Evolutionary conservation across 2,329 filamentous ascomycete genomes (phyloP).

Genomic region (Colletotrichum lini): DNA sequence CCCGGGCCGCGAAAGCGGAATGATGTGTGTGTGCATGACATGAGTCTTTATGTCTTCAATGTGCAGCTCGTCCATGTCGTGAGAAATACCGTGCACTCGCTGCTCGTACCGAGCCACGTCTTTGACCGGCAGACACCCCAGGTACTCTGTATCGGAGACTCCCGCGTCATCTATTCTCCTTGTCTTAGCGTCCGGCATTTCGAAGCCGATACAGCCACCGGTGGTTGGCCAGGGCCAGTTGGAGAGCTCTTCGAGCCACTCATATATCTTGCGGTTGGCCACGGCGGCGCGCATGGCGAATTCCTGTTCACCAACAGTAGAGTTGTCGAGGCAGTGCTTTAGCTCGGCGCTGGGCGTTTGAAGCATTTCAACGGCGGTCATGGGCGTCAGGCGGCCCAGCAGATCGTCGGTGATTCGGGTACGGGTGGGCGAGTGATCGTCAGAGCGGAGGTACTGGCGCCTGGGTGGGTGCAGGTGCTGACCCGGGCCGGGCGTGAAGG

Average conservation of each 20-base stretch:
- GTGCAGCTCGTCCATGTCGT: constrained; percentile 78
- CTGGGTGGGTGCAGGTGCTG: constrained; percentile 54
- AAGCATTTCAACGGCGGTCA: constrained; percentile 73
- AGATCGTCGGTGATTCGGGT: constrained; percentile 69
- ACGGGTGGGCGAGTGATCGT: constrained; percentile 62
- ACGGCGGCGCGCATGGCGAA: constrained; percentile 80
- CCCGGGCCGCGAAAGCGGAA: constrained; percentile 68
- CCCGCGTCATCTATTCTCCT: constrained; percentile 54
- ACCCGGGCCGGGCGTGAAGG: constrained; percentile 51
- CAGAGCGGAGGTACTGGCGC: constrained; percentile 56
- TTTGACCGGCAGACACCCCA: constrained; percentile 78
- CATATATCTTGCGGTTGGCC: constrained; percentile 78
- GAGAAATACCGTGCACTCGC: constrained; percentile 81
- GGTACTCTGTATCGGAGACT: constrained; percentile 61
- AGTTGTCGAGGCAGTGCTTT: constrained; percentile 72
- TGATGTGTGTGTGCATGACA: constrained; percentile 85
- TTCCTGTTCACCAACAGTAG: constrained; percentile 76
- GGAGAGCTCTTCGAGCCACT: constrained; percentile 79
- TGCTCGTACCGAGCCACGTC: constrained; percentile 78
- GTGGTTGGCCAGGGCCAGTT: constrained; percentile 70
- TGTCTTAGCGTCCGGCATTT: constrained; percentile 60
- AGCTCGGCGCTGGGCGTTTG: constrained; percentile 66
- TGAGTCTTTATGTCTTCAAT: constrained; percentile 92
- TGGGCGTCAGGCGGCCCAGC: constrained; percentile 72
- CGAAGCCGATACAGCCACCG: constrained; percentile 68